These are phyloP conservation scores for Logfia minima DNA, from an alignment of 129 eudicot species.

Conservation along the genomic window DNA sequence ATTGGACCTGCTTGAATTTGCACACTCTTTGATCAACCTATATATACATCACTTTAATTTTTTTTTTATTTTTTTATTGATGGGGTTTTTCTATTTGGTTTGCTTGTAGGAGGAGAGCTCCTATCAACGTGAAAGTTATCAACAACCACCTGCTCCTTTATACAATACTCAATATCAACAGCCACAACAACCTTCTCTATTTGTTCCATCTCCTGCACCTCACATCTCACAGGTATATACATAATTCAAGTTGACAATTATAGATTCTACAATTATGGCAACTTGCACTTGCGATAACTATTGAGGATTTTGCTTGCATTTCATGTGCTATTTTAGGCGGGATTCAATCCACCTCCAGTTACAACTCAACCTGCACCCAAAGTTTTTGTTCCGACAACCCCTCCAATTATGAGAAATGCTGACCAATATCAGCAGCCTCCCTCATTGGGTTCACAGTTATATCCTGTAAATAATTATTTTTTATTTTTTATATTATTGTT, in stretches of 20 bases:
- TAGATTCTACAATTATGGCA: background rate
- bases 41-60: too few relatives aligned
- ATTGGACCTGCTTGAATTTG: background rate
- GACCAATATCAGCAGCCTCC: conserved; percentile 79
- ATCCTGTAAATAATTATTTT: conserved; percentile 39
- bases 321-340: conserved; percentile 38
- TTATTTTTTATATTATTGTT: background rate
- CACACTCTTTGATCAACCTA: background rate
- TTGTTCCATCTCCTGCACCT: conserved; percentile 67
- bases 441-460: conserved; percentile 65
- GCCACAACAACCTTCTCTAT: conserved; percentile 42
- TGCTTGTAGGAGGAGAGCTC: background rate
- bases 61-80: background rate
- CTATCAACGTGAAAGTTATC: conserved; percentile 47
- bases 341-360: conserved; percentile 53
- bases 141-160: conserved; percentile 50
- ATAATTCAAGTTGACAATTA: background rate
- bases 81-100: background rate
- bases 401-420: conserved; percentile 61
- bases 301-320: background rate
- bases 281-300: background rate
- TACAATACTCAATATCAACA: conserved; percentile 49
- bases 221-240: conserved; percentile 52
- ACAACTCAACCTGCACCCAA: conserved; percentile 59
- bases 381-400: conserved; percentile 69